Evolutionary conservation across 139 green algal species (phyloP), one percentile per base, ranked within the genome.

Genomic region (Nannochloris sp.): DNA sequence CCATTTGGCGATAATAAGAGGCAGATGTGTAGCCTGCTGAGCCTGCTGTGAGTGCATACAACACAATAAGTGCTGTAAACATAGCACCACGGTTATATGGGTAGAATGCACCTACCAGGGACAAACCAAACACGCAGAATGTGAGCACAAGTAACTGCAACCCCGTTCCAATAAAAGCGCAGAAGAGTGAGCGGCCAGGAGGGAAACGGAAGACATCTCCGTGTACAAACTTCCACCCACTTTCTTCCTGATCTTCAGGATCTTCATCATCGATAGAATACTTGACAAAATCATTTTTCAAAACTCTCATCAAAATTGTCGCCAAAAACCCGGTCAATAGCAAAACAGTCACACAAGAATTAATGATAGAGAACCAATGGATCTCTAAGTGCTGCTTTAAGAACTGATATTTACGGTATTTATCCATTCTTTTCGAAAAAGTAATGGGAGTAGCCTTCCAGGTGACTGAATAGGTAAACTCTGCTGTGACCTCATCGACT

Each of bases 291-390:
- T 97, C 91, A 64, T 92, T 90, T 73, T 92, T 95, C 30, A 97
- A 82, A 53, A 96, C 88, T 4, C 91, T 81, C 79, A 95, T 86
- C 36, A 97, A 80, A 76, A 97, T 97, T 63, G 91, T 97, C 48
- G 90, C 85, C 68, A 97, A 81, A 83, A 97, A 96, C 35, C 89
- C 91, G 2, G 90, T 96, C 35, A 97, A 82, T 68, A 97, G 82
- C 65, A 97, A 79, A 65, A 97, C 91, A 1, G 90, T 96, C 10
- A 97, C 91, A 79, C 88, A 96, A 23, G 75, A 89, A 83, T 97
- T 97, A 78, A 97, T 88, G 75, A 97, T 96, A 67, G 81, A 90
- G 76, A 97, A 97, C 91, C 91, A 97, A 78, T 97, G 91, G 33
- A 65, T 65, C 25, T 97, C 91, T 34, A 97, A 70, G 65, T 97